Conservation (phyloP, 2,329 filamentous ascomycete genomes). For the Chrysoporthe deuterocubensis region DNA sequence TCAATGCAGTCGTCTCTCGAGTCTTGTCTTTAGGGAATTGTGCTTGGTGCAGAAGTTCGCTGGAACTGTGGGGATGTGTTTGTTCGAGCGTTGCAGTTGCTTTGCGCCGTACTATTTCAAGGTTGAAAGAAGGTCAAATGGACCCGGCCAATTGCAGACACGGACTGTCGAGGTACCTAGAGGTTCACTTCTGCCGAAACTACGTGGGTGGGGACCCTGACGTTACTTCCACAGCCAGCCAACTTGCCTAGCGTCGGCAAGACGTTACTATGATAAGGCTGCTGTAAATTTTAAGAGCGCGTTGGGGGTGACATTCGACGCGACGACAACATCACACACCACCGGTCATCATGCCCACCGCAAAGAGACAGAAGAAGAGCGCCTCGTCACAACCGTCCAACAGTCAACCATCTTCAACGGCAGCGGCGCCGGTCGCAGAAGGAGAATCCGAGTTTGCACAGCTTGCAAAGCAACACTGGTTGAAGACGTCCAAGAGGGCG, state of each 20-base stretch:
- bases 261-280: neutral
- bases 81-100: neutral
- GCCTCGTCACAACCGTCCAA: slow-evolving; percentile 48
- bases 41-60: neutral
- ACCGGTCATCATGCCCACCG: slow-evolving; percentile 55
- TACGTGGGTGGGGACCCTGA: neutral
- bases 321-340: slow-evolving; percentile 24
- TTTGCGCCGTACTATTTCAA: neutral
- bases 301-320: slow-evolving; percentile 15
- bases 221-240: slow-evolving; percentile 5
- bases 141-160: neutral
- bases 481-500: slow-evolving; percentile 65
- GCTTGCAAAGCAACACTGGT: slow-evolving; percentile 84
- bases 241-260: slow-evolving; percentile 6
- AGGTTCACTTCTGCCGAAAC: neutral
- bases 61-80: neutral
- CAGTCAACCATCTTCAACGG: slow-evolving; percentile 59
- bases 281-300: slow-evolving; percentile 25
- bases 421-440: slow-evolving; percentile 73
- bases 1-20: neutral
- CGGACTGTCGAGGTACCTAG: neutral
- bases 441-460: slow-evolving; percentile 65
- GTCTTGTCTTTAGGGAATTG: neutral
- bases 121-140: neutral
- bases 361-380: slow-evolving; percentile 62